Base-by-base conservation (phyloP, 75 land plant species). In the Sequoiadendron giganteum region DNA sequence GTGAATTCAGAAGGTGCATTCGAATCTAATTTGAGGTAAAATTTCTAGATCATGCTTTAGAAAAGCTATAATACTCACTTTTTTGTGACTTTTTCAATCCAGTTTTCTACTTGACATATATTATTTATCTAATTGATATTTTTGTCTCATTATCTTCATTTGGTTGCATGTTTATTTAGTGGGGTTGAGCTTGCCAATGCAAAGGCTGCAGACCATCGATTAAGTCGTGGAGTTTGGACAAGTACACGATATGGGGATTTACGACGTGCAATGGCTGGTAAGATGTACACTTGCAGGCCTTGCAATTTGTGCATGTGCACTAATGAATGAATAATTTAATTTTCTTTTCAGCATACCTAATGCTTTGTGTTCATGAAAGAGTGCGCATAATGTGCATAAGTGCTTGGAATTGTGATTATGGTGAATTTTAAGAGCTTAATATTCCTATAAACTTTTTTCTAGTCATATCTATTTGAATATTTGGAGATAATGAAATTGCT, bases 221-320 rank as follows among this genome's bases (percentile, higher is more conserved):
- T 94, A 54, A 92, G 90, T 47, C 93, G 95, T 86, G 97, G 97
- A 54, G 93, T 94, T 77, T 95, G 97, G 97, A 94, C 97, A 45
- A 94, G 91, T 78, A 93, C 92, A 43, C 90, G 86, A 65, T 92
- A 90, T 91, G 97, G 97, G 38, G 97, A 96, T 91, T 92, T 96
- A 92, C 92, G 95, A 43, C 91, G 97, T 85, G 95, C 97, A 45
- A 90, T 96, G 86, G 91, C 97, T 80, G 95, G 97, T 93, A 89
- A 55, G 86, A 85, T 61, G 9, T 32, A 47, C 6, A 38, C 43
- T 18, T 48, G 56, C 30, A 40, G 32, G 13, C 54, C 54, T 52
- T 86, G 77, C 77, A 73, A 11, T 34, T 73, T 73, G 34, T 73
- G 3, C 38, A 73, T 73, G 2, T 73, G 77, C 7, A 34, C 34